phyloP scores from a whole-genome alignment of 2,329 filamentous ascomycete species.

The Ceratocystis albifundus region DNA sequence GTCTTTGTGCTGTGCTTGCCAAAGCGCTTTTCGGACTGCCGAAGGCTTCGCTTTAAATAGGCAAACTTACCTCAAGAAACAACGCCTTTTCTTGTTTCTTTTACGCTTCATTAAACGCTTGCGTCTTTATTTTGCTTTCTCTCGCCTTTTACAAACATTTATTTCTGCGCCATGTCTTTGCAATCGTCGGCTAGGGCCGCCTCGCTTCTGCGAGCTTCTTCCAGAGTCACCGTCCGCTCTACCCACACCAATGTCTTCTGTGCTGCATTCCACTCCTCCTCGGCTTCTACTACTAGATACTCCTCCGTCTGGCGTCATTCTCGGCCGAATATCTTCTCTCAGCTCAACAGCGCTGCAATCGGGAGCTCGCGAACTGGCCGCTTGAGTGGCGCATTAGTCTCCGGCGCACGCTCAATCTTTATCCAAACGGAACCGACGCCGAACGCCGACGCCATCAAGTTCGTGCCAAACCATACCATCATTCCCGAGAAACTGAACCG shows the following conservation, averaged over 20 bases:
- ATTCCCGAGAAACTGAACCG: constrained; percentile 62
- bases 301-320: constrained; percentile 20
- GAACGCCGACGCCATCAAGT: constrained; percentile 92
- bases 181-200: constrained; percentile 13
- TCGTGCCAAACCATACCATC: constrained; percentile 79
- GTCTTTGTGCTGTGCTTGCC: background rate
- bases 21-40: constrained; percentile 12
- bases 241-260: background rate
- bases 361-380: constrained; percentile 21
- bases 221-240: constrained; percentile 18
- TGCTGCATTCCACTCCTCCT: background rate
- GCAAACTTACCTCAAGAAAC: background rate
- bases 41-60: constrained; percentile 1
- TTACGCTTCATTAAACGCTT: background rate
- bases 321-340: constrained; percentile 22
- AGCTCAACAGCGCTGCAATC: constrained; percentile 15
- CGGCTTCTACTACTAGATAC: background rate
- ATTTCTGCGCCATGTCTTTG: background rate
- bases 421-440: constrained; percentile 95
- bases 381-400: constrained; percentile 25
- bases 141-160: background rate
- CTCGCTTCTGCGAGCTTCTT: constrained; percentile 21
- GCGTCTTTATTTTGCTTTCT: background rate
- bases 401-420: constrained; percentile 65
- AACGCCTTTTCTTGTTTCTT: too few species aligned